These are phyloP conservation scores for Fusarium sp. DNA, from an alignment of 2,329 filamentous ascomycete genomes.

Conservation along the genomic window DNA sequence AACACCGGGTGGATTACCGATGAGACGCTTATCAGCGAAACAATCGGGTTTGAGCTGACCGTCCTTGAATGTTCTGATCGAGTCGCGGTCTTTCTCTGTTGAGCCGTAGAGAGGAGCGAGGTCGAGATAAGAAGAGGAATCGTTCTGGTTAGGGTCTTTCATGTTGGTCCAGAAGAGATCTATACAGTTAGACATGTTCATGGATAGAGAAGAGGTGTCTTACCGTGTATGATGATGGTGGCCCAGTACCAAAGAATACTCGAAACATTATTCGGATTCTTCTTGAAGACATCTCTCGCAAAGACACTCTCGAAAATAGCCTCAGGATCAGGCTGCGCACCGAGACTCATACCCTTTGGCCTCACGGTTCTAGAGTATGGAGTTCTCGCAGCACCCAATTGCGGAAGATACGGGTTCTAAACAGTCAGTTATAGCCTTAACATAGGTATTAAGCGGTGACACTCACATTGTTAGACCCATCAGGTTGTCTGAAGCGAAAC, in stretches of 20 bases:
- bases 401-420: constrained; percentile 72
- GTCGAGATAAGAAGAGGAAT: constrained; percentile 79
- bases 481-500: constrained; percentile 73
- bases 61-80: constrained; percentile 75
- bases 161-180: constrained; percentile 79
- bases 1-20: constrained; percentile 78
- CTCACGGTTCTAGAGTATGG: constrained; percentile 74
- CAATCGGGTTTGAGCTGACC: constrained; percentile 78
- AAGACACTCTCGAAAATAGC: constrained; percentile 72
- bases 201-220: neutral
- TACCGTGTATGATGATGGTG: constrained; percentile 77
- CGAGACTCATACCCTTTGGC: constrained; percentile 68
- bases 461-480: constrained; percentile 74
- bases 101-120: constrained; percentile 78
- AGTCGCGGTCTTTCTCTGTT: constrained; percentile 73
- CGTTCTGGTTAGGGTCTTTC: constrained; percentile 67
- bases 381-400: constrained; percentile 74
- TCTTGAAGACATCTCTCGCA: constrained; percentile 60
- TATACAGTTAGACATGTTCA: constrained; percentile 23
- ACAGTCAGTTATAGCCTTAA: neutral
- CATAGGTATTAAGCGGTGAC: neutral
- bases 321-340: constrained; percentile 74
- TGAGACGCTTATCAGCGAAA: constrained; percentile 76
- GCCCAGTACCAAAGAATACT: constrained; percentile 80
- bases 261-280: constrained; percentile 78